Conservation (phyloP, 805 yeast genomes). For the Jamesozyma lodderae region DNA sequence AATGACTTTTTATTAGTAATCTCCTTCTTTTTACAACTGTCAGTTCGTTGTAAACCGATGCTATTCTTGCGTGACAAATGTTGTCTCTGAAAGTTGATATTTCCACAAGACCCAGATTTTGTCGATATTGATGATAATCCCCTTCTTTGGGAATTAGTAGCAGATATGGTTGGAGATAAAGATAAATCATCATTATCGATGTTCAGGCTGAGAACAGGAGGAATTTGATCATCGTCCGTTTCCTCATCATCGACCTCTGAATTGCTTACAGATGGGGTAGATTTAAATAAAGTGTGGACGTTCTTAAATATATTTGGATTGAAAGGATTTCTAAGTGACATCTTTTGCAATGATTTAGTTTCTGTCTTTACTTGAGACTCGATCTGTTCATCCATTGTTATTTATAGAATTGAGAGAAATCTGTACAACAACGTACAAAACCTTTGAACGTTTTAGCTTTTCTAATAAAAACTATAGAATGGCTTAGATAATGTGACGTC, state of each 20-base stretch:
- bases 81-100: neutral
- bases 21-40: constrained; percentile 1
- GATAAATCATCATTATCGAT: neutral
- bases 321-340: constrained; percentile 16
- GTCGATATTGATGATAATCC: neutral
- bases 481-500: too few species aligned
- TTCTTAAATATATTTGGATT: constrained; percentile 16
- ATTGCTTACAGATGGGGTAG: neutral
- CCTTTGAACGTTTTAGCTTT: too few species aligned
- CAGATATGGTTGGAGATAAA: constrained; percentile 1
- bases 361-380: constrained; percentile 4
- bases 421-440: too few species aligned
- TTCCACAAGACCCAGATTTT: too few species aligned
- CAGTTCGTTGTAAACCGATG: constrained; percentile 1
- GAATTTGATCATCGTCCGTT: neutral
- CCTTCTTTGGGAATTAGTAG: neutral
- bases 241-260: neutral
- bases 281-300: constrained; percentile 17
- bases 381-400: too few species aligned
- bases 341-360: constrained; percentile 7
- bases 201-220: neutral
- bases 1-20: neutral
- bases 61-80: neutral
- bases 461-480: too few species aligned
- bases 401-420: too few species aligned